These are phyloP conservation scores for Gryganskiella cystojenkinii DNA, from an alignment of 192 early-diverging fungal species.

Conservation along the genomic window DNA sequence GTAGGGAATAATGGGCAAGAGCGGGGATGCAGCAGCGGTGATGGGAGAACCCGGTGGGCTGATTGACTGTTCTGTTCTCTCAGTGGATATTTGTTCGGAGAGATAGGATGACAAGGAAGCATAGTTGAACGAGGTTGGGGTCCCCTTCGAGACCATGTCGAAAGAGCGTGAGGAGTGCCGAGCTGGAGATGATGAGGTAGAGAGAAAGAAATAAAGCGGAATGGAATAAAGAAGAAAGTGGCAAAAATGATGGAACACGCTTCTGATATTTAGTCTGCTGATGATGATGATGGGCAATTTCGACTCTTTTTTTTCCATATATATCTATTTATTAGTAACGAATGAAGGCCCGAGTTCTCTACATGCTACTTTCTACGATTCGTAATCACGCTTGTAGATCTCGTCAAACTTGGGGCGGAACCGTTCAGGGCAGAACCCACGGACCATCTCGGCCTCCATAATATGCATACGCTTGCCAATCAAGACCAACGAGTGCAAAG, in stretches of 20 bases:
- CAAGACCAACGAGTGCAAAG: slow-evolving; percentile 94
- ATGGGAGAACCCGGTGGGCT: neutral
- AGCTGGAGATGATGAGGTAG: neutral
- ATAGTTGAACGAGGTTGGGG: no score
- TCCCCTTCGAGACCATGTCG: no score
- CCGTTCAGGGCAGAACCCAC: slow-evolving; percentile 73
- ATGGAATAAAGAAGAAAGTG: no score
- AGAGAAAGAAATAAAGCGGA: no score
- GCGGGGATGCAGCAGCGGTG: neutral
- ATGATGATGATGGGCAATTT: no score
- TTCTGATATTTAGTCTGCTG: no score
- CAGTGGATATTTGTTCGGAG: no score
- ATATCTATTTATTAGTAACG: neutral
- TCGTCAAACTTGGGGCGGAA: slow-evolving; percentile 70
- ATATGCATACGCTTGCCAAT: slow-evolving; percentile 91
- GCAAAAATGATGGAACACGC: neutral
- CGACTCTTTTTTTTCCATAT: no score
- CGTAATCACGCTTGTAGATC: slow-evolving; percentile 73
- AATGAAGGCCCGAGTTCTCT: neutral
- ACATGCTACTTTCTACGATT: slow-evolving; percentile 35
- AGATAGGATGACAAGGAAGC: no score
- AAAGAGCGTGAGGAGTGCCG: neutral
- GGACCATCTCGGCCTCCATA: slow-evolving; percentile 91
- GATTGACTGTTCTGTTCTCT: no score
- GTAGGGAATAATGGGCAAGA: neutral